Base-by-base conservation (phyloP, 305 asterid species). In the Fraxinus sp. region DNA sequence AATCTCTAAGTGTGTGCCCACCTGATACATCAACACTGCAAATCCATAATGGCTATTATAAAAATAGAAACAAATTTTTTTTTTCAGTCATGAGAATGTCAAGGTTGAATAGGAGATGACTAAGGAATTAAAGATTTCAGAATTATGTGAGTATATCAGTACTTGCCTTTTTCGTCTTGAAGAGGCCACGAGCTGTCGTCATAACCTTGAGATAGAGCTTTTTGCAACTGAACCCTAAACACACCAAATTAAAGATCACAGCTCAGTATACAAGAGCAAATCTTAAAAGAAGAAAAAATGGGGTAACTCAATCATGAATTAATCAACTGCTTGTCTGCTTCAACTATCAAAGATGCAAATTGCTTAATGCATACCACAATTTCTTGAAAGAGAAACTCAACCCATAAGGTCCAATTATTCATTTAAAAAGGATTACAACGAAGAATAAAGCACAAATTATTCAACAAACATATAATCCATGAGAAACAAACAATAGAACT, bases 101-200 rank as follows among this genome's bases (percentile, higher is more conserved):
- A 41, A 41, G 11, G 14, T 41, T 41, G 14, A 41, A 37, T 33
- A 13, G 33, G 83, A 62, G 72, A 52, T 46, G 4, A 62, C 33
- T 22, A 62, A 62, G 22, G 16, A 41, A 41, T 41, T 41, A 41
- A 41, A 62, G 14, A 7, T 20, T 62, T 20, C 1, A 18, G 16
- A n/a, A 20, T 22, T 18, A 59, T 6, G 7, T 3, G 3, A 41
- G 52, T 10, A 41, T 41, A 41, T 41, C 52, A 41, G 16, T 41
- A 41, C 52, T 4, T 41, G 16, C 52, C 13, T 41, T 88, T 89
- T 85, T 94, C 94, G 71, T 94, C 91, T 81, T 91, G 98, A 18
- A 96, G 85, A 79, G 98, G 86, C 98, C 98, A 96, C 8, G 93
- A 30, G 82, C 90, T 78, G 81, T 94, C 98, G 30, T 94, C 99